Base-by-base conservation (phyloP, 2,329 filamentous ascomycete genomes). In the Westerdykella ornata region DNA sequence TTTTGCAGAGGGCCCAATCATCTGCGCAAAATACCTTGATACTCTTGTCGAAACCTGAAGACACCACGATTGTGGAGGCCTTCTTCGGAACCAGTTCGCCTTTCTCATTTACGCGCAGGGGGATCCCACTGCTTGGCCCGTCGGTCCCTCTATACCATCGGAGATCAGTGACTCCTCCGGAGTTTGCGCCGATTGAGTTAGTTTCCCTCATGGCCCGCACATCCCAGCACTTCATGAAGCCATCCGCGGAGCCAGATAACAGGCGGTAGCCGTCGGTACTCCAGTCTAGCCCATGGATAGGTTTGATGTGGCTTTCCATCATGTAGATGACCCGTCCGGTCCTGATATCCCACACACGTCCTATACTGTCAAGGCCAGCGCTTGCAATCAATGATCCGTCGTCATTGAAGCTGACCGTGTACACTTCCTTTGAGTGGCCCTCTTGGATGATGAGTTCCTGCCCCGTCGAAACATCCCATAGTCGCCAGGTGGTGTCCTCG, bases 181-280 rank as follows among this genome's bases (percentile, higher is more conserved):
- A 84, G 65, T 98, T 92, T 5, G 92, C 90, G 37, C 90, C 92
- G 35, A 98, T 84, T 14, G 85, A 86, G 11, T 87, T 90, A 0
- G 80, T 83, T 48, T 82, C 82, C 54, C 85, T 79, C 37, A 97
- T 89, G 56, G 92, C 90, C 35, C 92, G 81, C 39, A 98, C 76
- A 61, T 98, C 92, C 92, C 92, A 98, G 68, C 90, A 96, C 67
- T 96, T 97, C 58, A 95, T 82, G 78, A 92, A 97, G 14, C 90
- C 90, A 60, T 98, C 92, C 2, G 83, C 88, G 12, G 88, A 94
- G 1, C 88, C 89, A 0, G 88, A 88, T n/a, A 97, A 72, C 7
- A 97, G 80, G n/a, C 92, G 81, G 63, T 95, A 83, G 5, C 90
- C 88, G 60, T 98, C 92, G 0, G 82, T 77, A 43, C 85, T 82